Conservation (phyloP, 345 rosid genomes). For the Chamaenerion angustifolium region DNA sequence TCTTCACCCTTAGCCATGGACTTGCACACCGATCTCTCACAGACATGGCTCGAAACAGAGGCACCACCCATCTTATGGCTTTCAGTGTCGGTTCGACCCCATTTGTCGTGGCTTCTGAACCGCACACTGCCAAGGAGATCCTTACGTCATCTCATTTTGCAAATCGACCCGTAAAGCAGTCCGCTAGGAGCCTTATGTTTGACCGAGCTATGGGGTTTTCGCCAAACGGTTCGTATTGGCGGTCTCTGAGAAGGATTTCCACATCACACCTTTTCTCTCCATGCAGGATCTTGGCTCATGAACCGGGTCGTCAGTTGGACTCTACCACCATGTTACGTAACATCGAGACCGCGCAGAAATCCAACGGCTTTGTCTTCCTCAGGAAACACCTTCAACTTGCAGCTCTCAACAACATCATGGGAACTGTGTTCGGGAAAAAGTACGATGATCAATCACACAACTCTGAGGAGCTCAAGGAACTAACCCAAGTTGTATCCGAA, state of each 20-base stretch:
- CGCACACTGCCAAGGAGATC: constrained; percentile 55
- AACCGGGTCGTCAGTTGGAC: constrained; percentile 39
- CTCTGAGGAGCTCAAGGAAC: constrained; percentile 26
- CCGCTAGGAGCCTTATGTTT: constrained; percentile 71
- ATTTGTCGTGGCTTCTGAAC: constrained; percentile 54
- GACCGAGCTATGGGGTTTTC: constrained; percentile 87
- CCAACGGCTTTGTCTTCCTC: constrained; percentile 25
- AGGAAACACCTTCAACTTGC: constrained; percentile 65
- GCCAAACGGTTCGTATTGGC: constrained; percentile 79
- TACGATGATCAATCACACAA: constrained; percentile 20
- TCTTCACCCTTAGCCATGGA: constrained; percentile 46
- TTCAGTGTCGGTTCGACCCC: constrained; percentile 72
- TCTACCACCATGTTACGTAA: constrained; percentile 31
- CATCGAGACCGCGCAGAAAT: constrained; percentile 28
- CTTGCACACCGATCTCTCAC: constrained; percentile 64
- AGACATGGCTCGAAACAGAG: constrained; percentile 36
- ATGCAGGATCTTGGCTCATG: constrained; percentile 42
- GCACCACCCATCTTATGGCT: constrained; percentile 53
- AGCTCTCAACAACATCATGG: constrained; percentile 72
- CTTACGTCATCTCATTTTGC: constrained; percentile 55
- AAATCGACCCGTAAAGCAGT: constrained; percentile 73
- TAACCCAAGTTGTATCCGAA: constrained; percentile 46
- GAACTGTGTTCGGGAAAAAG: constrained; percentile 62
- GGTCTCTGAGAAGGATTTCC: constrained; percentile 57
- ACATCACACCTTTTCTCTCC: constrained; percentile 70